Evolutionary conservation across 2,329 filamentous ascomycete genomes (phyloP), one percentile per base, ranked within the genome.

Genomic region (Fusarium domesticum): DNA sequence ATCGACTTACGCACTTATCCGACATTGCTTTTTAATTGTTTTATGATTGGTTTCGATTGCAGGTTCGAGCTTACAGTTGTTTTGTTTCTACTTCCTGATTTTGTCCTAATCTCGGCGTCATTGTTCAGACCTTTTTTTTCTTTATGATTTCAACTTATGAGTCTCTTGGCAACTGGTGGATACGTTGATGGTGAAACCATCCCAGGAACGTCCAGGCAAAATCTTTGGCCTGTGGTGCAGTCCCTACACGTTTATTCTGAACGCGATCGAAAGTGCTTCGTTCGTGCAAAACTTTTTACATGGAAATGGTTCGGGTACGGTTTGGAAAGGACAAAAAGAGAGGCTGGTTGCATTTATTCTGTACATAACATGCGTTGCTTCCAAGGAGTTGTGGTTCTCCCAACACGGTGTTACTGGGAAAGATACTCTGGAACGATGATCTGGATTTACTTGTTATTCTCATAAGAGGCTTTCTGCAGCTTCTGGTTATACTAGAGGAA

Each of bases 221-320:
- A 52, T 42, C 18, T 47, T 45, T 48, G 51, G 15, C 42, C 42
- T 42, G 18, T 40, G 35, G 51, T 42, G 41, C 48, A 51, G 44
- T 18, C 37, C 53, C 55, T 54, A 57, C 56, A 59, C 56, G 57
- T 60, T 60, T 58, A 58, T 54, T 56, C 45, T 51, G 43, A 40
- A 47, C 45, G 50, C 52, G 57, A 59, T 60, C 50, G 57, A 60
- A 60, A 60, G 57, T 56, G 57, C 57, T 60, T 60, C 57, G 39
- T 54, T 50, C 57, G 57, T 47, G 57, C 39, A 46, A n/a, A n/a
- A n/a, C 28, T 10, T 40, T 19, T n/a, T 16, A 19, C 25, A 28
- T 18, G 31, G 25, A 8, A 28, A 34, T 42, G 39, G 40, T 45
- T 35, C 35, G 51, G 51, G 35, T 36, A 23, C 18, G 40, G 35